Evolutionary conservation across 1,139 yeast species (phyloP), one percentile per base, ranked within the genome.

Genomic region (Debaryomyces sp.): DNA sequence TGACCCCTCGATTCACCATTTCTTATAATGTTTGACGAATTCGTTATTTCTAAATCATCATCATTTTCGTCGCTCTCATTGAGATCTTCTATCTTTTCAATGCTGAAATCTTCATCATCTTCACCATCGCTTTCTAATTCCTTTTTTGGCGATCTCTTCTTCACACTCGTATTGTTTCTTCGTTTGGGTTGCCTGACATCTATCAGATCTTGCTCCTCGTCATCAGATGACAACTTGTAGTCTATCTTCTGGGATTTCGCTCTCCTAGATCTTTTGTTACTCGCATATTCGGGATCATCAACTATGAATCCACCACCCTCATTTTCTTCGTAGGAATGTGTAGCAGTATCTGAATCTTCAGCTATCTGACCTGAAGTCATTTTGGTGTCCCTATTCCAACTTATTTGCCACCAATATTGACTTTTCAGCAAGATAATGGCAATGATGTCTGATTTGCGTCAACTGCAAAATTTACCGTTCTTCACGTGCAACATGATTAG

Each of bases 281-380:
- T 47, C 21, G 60, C 59, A 43, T 40, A 54, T 22, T 61, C 61
- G 5, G 72, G 68, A 54, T 77, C 81, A 51, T 73, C 67, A 4
- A 64, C 62, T 6, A 78, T 58, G 54, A 77, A 77, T 12, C 82
- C 82, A 2, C 81, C 81, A 5, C 61, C 73, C 22, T 23, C 41
- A 23, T 18, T 32, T 17, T 38, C 48, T 21, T 17, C 47, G 3
- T 10, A 22, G 2, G 43, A 21, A 6, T 27, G 41, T 12, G 15
- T 5, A 23, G 44, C 39, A 24, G 32, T 41, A 27, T 48, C 48
- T 15, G 48, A 29, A 15, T 42, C 36, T 8, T 27, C 45, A 8
- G n/a, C 43, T 32, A 4, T 7, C 22, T n/a, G 26, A 30, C 36
- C 36, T 12, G 35, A 23, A 21, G 43, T 41, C 43, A 41, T 41